These are phyloP conservation scores for Gymnopilus junonius DNA, from an alignment of 768 basidiomycete species.

Conservation along the genomic window DNA sequence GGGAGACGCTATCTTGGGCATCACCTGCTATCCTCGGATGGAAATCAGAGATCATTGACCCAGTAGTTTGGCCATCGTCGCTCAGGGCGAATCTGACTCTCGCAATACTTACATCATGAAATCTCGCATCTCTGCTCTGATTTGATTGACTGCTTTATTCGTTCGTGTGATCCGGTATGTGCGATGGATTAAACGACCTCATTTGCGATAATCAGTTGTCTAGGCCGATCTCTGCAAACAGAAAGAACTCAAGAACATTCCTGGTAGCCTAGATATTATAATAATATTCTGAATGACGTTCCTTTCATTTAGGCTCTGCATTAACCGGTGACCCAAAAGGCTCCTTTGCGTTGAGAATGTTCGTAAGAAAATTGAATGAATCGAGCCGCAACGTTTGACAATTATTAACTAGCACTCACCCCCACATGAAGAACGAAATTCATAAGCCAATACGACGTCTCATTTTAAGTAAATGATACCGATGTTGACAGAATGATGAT, in stretches of 20 bases:
- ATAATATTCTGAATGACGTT: conserved; percentile 2
- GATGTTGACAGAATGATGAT: conserved; percentile 6
- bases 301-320: conserved; percentile 10
- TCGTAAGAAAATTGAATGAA: not conserved
- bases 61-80: conserved; percentile 16
- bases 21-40: conserved; percentile 15
- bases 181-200: not conserved
- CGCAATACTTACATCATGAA: conserved; percentile 2
- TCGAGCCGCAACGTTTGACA: conserved; percentile 8
- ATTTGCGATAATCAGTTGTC: not conserved
- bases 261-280: too few relatives aligned
- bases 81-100: not conserved
- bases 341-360: conserved; percentile 7
- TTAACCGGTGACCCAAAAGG: not conserved
- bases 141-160: conserved; percentile 15
- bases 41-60: conserved; percentile 20
- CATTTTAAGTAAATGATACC: conserved; percentile 9
- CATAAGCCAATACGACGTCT: conserved; percentile 14
- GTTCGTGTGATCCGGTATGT: conserved; percentile 12
- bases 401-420: conserved; percentile 15
- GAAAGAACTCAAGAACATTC: too few relatives aligned
- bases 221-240: not conserved
- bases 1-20: conserved; percentile 19
- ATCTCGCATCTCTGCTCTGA: conserved; percentile 7
- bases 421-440: conserved; percentile 17